Evolutionary conservation across 768 basidiomycete genomes (phyloP).

Genomic region (Inosperma sp.): DNA sequence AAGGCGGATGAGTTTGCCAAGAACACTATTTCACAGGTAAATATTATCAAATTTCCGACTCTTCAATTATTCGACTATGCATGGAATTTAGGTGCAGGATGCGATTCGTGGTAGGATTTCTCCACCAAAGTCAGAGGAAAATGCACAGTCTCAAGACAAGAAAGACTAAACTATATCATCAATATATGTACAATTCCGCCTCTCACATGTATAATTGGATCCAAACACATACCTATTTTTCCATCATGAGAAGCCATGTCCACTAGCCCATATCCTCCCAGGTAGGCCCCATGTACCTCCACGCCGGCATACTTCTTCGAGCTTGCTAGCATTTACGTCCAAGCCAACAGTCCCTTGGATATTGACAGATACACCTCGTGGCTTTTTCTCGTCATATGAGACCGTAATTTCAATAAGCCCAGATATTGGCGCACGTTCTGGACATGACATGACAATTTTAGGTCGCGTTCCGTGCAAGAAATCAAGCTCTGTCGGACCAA

Average conservation of each 20-base stretch:
- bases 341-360: slow-evolving; percentile 54
- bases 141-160: too few species aligned
- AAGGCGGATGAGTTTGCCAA: too few species aligned
- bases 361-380: slow-evolving; percentile 54
- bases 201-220: too few species aligned
- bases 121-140: too few species aligned
- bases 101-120: too few species aligned
- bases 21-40: too few species aligned
- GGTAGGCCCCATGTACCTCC: slow-evolving; percentile 68
- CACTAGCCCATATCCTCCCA: slow-evolving; percentile 59
- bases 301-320: slow-evolving; percentile 70
- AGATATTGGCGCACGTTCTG: slow-evolving; percentile 58
- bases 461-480: slow-evolving; percentile 40
- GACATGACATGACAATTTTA: slow-evolving; percentile 61
- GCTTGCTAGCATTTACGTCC: slow-evolving; percentile 46
- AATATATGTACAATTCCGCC: too few species aligned
- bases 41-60: too few species aligned
- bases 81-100: too few species aligned
- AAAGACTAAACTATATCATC: too few species aligned
- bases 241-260: slow-evolving; percentile 11
- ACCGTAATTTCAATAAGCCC: slow-evolving; percentile 65
- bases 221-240: too few species aligned
- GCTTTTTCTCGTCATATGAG: slow-evolving; percentile 51
- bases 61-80: too few species aligned
- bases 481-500: slow-evolving; percentile 39